Base-by-base conservation (phyloP, 495 filamentous ascomycete species). In the Neurospora sp. region DNA sequence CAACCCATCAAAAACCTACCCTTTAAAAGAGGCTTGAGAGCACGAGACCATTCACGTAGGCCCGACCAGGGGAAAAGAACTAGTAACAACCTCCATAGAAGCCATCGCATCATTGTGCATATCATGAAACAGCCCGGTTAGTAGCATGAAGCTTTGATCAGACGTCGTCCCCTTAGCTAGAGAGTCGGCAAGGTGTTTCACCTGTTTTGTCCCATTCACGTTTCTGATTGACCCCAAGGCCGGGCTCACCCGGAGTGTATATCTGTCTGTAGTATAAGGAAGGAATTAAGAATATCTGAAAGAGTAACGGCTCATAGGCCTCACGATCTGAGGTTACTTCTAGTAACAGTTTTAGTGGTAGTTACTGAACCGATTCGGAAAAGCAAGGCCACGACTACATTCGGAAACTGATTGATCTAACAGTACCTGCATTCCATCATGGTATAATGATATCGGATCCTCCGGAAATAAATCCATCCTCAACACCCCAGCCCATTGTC, bases 101-200 rank as follows among this genome's bases (percentile, higher is more conserved):
- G n/a, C 46, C 46, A 49, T 49, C n/a, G 10, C 20, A 54, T 23
- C 46, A 23, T 54, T 23, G 20, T 54, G 46, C 46, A 23, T 11
- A 54, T 23, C 46, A 54, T 14, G 46, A 54, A 54, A 54, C 46
- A 54, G 46, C 10, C 9, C 46, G 31, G 31, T 31, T 31, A 4
- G 2, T 23, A 5, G 10, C 4, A 54, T 54, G 46, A 54, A 54
- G 46, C n/a, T 54, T 23, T 54, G 10, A 54, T 54, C 46, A 54
- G n/a, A 54, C 35, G 35, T 31, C 44, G 44, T 46, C 20, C 46
- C 20, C n/a, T 54, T 23, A 23, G n/a, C 20, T 54, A 11, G 10
- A 54, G 20, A 23, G 20, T 54, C 4, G 46, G 20, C n/a, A 72
- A 72, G 72, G 72, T 73, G 74, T 74, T 76, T 74, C 72, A 74